These are phyloP conservation scores for Candida sanyaensis DNA, from an alignment of 1,139 yeast genomes.

Conservation along the genomic window DNA sequence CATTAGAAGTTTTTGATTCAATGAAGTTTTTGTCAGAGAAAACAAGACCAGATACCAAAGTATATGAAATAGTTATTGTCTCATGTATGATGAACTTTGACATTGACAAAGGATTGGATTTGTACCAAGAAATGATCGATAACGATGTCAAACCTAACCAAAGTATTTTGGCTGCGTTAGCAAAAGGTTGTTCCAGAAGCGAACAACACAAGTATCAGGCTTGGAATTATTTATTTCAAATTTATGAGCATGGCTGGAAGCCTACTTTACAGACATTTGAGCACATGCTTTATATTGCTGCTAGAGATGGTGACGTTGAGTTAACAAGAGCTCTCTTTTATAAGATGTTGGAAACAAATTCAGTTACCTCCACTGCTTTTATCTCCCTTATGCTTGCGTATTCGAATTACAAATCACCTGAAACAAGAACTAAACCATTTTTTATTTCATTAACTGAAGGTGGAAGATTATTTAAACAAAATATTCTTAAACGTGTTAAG, in stretches of 20 bases:
- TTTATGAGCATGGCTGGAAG: constrained; percentile 53
- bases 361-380: constrained; percentile 45
- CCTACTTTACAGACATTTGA: constrained; percentile 59
- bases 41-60: constrained; percentile 64
- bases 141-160: constrained; percentile 33
- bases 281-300: constrained; percentile 71
- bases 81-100: constrained; percentile 63
- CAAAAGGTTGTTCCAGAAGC: constrained; percentile 67
- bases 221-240: constrained; percentile 77
- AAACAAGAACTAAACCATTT: constrained; percentile 27
- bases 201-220: constrained; percentile 53
- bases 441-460: constrained; percentile 42
- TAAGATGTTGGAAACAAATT: constrained; percentile 47
- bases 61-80: constrained; percentile 72
- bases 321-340: constrained; percentile 72
- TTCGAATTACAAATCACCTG: constrained; percentile 32
- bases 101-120: constrained; percentile 72
- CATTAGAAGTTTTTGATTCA: constrained; percentile 74
- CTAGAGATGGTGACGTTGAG: constrained; percentile 76
- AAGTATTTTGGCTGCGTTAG: constrained; percentile 61
- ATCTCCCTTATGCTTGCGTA: constrained; percentile 60
- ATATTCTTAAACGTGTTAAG: constrained; percentile 34
- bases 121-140: constrained; percentile 67
- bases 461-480: constrained; percentile 50
- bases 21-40: constrained; percentile 75